A percentile compares a stretch with the other conserved stretches of the same genome.
These are phyloP conservation scores for Blastomyces parvus DNA, from an alignment of 2,329 filamentous ascomycete genomes.

Conservation along the genomic window DNA sequence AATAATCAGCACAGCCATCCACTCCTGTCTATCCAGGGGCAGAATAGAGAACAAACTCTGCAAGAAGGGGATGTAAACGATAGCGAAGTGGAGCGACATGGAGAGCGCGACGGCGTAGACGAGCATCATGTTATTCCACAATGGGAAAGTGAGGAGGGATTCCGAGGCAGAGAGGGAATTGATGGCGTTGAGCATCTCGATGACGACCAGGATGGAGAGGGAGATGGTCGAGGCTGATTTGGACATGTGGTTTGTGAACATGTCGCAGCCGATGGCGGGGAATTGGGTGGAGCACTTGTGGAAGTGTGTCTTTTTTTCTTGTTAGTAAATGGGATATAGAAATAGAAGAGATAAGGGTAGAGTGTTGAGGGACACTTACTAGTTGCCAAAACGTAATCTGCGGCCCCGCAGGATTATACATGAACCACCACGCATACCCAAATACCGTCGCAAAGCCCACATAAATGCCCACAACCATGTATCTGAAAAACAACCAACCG, in stretches of 20 bases:
- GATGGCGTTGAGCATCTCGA: conserved; percentile 99
- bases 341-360: background rate
- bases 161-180: conserved; percentile 95
- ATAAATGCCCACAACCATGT: conserved; percentile 91
- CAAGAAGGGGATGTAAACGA: conserved; percentile 84
- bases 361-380: conserved; percentile 32
- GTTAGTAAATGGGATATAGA: background rate
- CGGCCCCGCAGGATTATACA: conserved; percentile 84
- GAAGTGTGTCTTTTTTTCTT: conserved; percentile 59
- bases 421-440: conserved; percentile 99
- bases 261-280: conserved; percentile 79
- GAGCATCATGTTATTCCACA: conserved; percentile 99
- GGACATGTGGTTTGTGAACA: conserved; percentile 79
- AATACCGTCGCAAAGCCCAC: conserved; percentile 91
- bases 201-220: conserved; percentile 82
- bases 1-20: conserved; percentile 81
- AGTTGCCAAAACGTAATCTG: conserved; percentile 87
- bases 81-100: conserved; percentile 89
- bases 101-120: conserved; percentile 88
- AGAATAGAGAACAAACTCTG: conserved; percentile 85
- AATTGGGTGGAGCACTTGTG: conserved; percentile 82
- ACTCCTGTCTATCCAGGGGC: conserved; percentile 75
- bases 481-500: conserved; percentile 95
- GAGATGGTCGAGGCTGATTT: conserved; percentile 90
- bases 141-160: conserved; percentile 78